Evolutionary conservation across 768 basidiomycete genomes (phyloP).

Genomic region (Lyophyllum semitale): DNA sequence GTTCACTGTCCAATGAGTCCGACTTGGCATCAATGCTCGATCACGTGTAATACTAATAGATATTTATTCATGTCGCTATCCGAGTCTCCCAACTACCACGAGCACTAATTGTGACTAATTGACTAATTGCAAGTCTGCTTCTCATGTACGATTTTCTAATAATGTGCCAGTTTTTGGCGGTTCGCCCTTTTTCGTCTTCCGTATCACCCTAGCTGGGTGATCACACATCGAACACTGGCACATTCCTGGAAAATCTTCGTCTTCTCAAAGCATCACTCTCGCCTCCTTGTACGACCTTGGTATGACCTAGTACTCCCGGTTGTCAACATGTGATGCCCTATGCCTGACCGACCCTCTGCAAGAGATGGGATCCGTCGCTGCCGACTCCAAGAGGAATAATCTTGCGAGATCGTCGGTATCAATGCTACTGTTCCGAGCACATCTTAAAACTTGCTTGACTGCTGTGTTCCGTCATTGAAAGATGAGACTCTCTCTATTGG

Average conservation of each 20-base stretch:
- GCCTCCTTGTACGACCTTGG: background rate
- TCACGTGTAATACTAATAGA: no score
- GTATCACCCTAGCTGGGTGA: background rate
- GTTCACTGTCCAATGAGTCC: no score
- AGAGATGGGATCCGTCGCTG: background rate
- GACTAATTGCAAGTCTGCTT: no score
- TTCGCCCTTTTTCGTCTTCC: background rate
- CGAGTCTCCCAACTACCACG: no score
- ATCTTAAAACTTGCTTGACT: background rate
- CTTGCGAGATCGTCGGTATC: conserved; percentile 13
- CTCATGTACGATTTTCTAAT: no score
- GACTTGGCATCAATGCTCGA: no score
- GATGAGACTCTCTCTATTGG: conserved; percentile 10
- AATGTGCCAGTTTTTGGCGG: background rate
- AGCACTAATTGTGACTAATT: no score
- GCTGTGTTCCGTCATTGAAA: background rate
- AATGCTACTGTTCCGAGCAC: background rate
- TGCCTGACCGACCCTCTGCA: conserved; percentile 6
- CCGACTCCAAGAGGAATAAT: conserved; percentile 5
- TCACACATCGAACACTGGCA: background rate
- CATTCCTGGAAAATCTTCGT: background rate
- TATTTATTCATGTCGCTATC: no score
- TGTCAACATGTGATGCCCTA: conserved; percentile 8
- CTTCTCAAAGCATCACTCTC: background rate
- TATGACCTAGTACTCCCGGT: background rate